These are phyloP conservation scores for Penicillium parvum DNA, from an alignment of 495 filamentous ascomycete species.

Conservation along the genomic window DNA sequence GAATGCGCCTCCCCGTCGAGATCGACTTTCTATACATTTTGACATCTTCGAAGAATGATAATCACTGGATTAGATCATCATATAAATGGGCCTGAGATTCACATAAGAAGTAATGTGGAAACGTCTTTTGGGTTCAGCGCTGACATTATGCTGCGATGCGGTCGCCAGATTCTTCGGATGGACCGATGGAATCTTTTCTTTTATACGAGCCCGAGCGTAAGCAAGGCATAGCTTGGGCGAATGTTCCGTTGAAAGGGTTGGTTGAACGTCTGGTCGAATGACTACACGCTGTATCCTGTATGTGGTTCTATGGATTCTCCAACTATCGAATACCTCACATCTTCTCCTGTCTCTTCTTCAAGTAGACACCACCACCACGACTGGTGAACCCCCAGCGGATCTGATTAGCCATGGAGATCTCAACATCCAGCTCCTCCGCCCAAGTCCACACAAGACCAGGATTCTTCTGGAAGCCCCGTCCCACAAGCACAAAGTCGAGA, in stretches of 20 bases:
- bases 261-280: conserved; percentile 24
- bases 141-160: conserved; percentile 44
- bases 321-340: conserved; percentile 9
- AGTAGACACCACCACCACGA: conserved; percentile 22
- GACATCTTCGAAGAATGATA: too few species aligned
- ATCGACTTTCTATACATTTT: too few species aligned
- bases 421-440: conserved; percentile 61
- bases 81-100: too few species aligned
- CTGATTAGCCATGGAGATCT: conserved; percentile 62
- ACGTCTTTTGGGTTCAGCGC: conserved; percentile 20
- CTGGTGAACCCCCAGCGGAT: conserved; percentile 54
- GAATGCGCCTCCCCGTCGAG: too few species aligned
- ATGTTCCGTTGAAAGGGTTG: too few species aligned
- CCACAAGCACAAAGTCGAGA: conserved; percentile 57
- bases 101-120: too few species aligned
- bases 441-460: conserved; percentile 63
- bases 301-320: neutral
- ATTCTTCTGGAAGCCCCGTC: conserved; percentile 66
- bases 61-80: too few species aligned
- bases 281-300: conserved; percentile 7
- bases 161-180: conserved; percentile 42
- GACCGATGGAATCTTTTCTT: conserved; percentile 46
- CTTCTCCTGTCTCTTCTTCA: conserved; percentile 20
- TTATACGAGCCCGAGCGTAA: too few species aligned
- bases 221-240: too few species aligned